These are phyloP conservation scores for Mycosphaerella sp. DNA, from an alignment of 2,329 filamentous ascomycete species.

Conservation along the genomic window DNA sequence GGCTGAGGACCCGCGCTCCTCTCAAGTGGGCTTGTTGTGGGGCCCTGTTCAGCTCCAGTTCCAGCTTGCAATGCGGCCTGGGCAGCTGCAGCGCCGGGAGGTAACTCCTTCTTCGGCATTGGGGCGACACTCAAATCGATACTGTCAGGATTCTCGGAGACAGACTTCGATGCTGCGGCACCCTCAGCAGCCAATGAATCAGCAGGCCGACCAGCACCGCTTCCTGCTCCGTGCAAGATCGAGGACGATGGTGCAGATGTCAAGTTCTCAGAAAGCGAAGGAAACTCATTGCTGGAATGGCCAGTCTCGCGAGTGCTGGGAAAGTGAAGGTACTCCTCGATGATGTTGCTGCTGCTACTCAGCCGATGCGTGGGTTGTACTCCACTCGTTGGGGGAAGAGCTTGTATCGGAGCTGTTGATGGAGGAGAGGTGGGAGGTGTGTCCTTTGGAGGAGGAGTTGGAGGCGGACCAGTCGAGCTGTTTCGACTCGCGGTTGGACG, in stretches of 20 bases:
- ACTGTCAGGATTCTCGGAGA: not conserved
- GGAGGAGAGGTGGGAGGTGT: conserved; percentile 5
- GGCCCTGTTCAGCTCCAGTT: not conserved
- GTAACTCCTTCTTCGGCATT: not conserved
- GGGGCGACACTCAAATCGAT: not conserved
- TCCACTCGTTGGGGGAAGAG: not conserved
- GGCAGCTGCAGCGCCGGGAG: not conserved
- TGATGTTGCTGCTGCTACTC: conserved; percentile 1
- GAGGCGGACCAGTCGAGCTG: conserved; percentile 7
- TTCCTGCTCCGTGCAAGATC: not conserved
- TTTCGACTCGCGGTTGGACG: conserved; percentile 8
- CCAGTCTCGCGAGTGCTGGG: not conserved
- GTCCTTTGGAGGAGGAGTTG: conserved; percentile 10
- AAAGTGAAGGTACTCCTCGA: not conserved
- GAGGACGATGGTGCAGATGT: not conserved
- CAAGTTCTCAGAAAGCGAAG: not conserved
- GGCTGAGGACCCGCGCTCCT: not conserved
- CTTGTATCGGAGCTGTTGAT: conserved; percentile 2
- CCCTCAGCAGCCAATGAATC: not conserved
- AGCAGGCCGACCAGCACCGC: not conserved
- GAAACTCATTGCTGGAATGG: not conserved
- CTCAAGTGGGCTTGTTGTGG: not conserved
- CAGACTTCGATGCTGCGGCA: not conserved
- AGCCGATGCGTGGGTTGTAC: not conserved
- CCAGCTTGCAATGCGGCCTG: not conserved